Evolutionary conservation across 495 filamentous ascomycete genomes (phyloP), one percentile per base, ranked within the genome.

Genomic region (Arthonia radiata): DNA sequence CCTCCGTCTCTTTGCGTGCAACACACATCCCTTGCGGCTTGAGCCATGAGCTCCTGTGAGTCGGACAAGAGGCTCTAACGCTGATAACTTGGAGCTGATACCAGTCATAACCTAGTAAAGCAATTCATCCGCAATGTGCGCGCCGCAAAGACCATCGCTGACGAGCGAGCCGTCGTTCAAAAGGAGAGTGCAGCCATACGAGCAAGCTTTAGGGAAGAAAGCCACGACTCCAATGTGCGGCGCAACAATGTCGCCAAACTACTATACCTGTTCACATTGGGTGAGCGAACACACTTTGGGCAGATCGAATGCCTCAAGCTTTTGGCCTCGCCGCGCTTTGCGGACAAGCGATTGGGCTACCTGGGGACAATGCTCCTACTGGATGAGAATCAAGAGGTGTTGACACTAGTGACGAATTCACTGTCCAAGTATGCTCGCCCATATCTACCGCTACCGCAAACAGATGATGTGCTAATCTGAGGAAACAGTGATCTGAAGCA

Each of bases 111-210:
- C n/a, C n/a, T n/a, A 93, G 83, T 97, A 48, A 97, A 97, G 56
- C 83, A 93, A 59, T 97, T 97, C 56, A 97, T 97, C 52, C 80
- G 86, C 45, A 92, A 91, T 56, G 86, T 97, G 37, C 78, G 86
- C 42, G 82, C 83, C 24, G 77, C 86, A 28, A 97, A 97, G 61
- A 97, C 86, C 17, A 86, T 97, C 43, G 89, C 89, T 42, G 86
- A 97, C 50, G 86, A 97, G 57, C 68, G 86, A 40, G 80, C 82
- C 14, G 86, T 94, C 15, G 86, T 97, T 32, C 86, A 94, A 41
- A 97, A 97, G 49, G 86, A 97, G 55, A 94, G 86, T 52, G 89
- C 86, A 28, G 74, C 82, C 25, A 94, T 97, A 41, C 61, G 86
- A 49, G 78, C 86, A 32, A 93, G 82, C 43, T 97, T 97, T 46